phyloP scores from a whole-genome alignment of 2,329 filamentous ascomycete species.

The Thermochaetoides dissita region DNA sequence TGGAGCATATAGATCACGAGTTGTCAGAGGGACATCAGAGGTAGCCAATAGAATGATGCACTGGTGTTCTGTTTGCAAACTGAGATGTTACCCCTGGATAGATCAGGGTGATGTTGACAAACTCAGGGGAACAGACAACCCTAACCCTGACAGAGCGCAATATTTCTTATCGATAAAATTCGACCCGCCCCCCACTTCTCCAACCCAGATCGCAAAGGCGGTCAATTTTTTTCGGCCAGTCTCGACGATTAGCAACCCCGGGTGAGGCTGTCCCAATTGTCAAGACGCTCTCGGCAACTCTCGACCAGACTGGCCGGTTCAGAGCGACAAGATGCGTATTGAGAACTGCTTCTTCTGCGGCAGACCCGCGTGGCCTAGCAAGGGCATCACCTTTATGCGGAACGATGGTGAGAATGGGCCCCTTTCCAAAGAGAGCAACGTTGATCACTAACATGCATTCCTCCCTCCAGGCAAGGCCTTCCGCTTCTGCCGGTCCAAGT shows the following conservation, averaged over 20 bases:
- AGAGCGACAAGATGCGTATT: conserved; percentile 14
- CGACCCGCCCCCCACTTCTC: conserved; percentile 10
- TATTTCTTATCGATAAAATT: conserved; percentile 9
- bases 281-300: neutral
- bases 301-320: neutral
- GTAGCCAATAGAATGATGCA: no score
- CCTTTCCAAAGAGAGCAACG: neutral
- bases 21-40: no score
- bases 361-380: conserved; percentile 38
- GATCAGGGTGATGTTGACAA: neutral
- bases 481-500: conserved; percentile 46
- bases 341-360: conserved; percentile 18
- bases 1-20: no score
- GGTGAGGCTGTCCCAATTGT: neutral
- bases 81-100: neutral
- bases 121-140: neutral
- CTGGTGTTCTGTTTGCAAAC: no score
- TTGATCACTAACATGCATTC: neutral
- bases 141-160: conserved; percentile 9
- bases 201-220: conserved; percentile 8
- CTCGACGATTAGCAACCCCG: conserved; percentile 5
- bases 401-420: conserved; percentile 29
- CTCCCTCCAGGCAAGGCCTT: conserved; percentile 28
- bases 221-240: conserved; percentile 14
- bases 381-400: conserved; percentile 40